Base-by-base conservation (phyloP, 257 asterid species). In the Solanum pennellii region DNA sequence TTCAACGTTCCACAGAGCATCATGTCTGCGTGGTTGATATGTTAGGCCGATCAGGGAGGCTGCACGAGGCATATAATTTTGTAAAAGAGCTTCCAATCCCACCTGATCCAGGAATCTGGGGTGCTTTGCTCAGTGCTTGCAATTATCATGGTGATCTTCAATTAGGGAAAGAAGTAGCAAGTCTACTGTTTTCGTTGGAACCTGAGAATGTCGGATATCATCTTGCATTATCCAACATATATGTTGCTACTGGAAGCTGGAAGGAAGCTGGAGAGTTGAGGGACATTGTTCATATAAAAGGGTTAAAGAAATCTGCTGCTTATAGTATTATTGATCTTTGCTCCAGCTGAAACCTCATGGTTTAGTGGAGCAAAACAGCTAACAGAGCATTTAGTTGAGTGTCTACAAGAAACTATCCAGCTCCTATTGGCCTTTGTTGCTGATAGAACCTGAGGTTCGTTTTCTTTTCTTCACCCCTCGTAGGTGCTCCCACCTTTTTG, bases 181-280 rank as follows among this genome's bases (percentile, higher is more conserved):
- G 86, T 14, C 76, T 90, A n/a, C 83, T 93, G 11, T 90, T 94
- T 56, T 9, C 15, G 8, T 87, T 92, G 86, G 94, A 93, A 86
- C 96, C 98, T 35, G 94, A 89, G 37, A 94, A 94, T 52, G 94
- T 89, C 7, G 90, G 96, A 73, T 92, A 93, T 89, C 93, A 94
- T 52, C 88, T 94, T 9, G 85, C 91, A 2, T 84, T 93, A 83
- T 91, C 93, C 83, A 93, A 93, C 88, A 91, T 93, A 93, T 94
- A 93, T 88, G 92, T 92, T 37, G 92, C 89, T 80, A 95, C 93
- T 60, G 94, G 94, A 68, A 93, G 91, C 86, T 94, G 96, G 96
- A 94, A 91, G 83, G 95, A 93, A 83, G 95, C 96, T 83, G 93
- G 94, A 88, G 94, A 89, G 88, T 89, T 93, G 94, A 93, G 96